Evolutionary conservation across 1,284 basidiomycete species (phyloP), one percentile per base, ranked within the genome.

Genomic region (Pseudozyma sp.): DNA sequence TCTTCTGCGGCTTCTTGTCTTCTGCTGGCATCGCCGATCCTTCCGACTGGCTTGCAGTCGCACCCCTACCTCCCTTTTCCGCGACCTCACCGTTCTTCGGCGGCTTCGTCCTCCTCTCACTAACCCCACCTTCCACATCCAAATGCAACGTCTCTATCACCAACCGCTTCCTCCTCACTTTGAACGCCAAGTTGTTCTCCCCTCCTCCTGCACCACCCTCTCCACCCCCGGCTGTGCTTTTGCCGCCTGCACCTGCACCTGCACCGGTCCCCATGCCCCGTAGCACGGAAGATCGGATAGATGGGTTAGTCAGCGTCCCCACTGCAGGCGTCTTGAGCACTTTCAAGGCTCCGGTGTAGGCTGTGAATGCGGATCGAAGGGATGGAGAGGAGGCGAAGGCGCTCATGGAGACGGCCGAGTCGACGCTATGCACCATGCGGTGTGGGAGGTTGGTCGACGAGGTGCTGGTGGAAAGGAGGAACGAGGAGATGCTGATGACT

Each of bases 161-260:
- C 51, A 97, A 87, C 40, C 92, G 86, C 83, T 93, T 94, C 68
- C 95, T 88, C 80, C 91, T 95, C 78, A 94, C 92, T 84, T 92
- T 93, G 88, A 98, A 99, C 7, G 92, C 94, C 16, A 99, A 88
- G 79, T 98, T 97, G 85, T 98, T 97, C 85, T 97, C 87, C 33
- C 82, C 79, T 4, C 81, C 82, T 0, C 87, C 87, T 14, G 86
- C 94, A 14, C 93, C 92, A 14, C 80, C 69, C 24, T 59, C 62
- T 6, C 60, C 85, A 3, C 61, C 61, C 2, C 57, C 65, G 1
- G 43, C 43, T 14, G 48, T 45, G 3, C n/a, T 53, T 9, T 59
- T 46, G 14, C 54, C 59, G 6, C 31, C 53, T 17, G 40, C 51
- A 5, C 52, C 47, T 3, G 59, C 29, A 3, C 70, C 56, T 0